A percentile compares a stretch with the other conserved stretches of the same genome.
Evolutionary conservation across 2,329 filamentous ascomycete species (phyloP).

Genomic region (Cladosporium phlei): DNA sequence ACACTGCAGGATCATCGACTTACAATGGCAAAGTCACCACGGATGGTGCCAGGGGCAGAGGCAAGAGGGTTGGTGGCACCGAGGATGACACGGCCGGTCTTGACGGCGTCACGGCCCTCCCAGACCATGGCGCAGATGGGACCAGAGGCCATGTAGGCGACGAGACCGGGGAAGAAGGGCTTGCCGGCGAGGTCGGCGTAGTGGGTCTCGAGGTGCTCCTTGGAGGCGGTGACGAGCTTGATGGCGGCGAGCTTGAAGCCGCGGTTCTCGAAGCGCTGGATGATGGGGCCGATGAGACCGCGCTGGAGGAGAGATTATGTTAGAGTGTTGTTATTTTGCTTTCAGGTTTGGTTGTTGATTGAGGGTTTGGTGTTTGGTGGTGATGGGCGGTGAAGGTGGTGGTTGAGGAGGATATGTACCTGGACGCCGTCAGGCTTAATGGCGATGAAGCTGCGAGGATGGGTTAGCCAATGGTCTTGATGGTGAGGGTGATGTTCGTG

Average conservation of each 20-base stretch:
- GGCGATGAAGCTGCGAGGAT: constrained; percentile 83
- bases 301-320: constrained; percentile 57
- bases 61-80: constrained; percentile 98
- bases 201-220: constrained; percentile 97
- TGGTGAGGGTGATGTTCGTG: neutral
- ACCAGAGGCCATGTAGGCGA: constrained; percentile 94
- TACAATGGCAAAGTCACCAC: constrained; percentile 81
- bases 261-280: constrained; percentile 95
- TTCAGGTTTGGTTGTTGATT: neutral
- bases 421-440: constrained; percentile 99
- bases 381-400: neutral
- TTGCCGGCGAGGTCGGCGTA: constrained; percentile 89
- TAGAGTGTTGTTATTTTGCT: constrained; percentile 6
- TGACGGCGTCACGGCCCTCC: constrained; percentile 98
- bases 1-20: constrained; percentile 11
- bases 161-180: constrained; percentile 94
- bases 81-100: constrained; percentile 94
- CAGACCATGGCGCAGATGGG: constrained; percentile 99
- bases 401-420: constrained; percentile 50
- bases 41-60: constrained; percentile 95
- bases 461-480: constrained; percentile 1
- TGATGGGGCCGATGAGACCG: constrained; percentile 95
- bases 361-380: too few relatives aligned
- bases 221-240: constrained; percentile 84
- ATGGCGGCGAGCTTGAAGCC: constrained; percentile 98